phyloP scores from a whole-genome alignment of 139 green algal genomes.

The Trebouxia sp. region DNA sequence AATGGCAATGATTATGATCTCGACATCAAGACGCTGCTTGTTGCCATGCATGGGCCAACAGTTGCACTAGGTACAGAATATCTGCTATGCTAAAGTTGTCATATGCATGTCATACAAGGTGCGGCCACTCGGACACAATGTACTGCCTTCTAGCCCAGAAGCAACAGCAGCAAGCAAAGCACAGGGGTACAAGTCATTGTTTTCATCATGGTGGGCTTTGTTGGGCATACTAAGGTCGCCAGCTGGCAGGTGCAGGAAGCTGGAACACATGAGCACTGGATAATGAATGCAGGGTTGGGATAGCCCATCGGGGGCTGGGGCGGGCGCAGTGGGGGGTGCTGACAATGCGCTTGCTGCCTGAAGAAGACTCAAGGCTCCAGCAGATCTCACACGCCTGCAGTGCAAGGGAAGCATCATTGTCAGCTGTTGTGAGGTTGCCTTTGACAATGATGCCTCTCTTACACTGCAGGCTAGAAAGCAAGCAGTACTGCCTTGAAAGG shows the following conservation, averaged over 20 bases:
- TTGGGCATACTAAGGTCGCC: not conserved
- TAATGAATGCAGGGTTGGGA: slow-evolving; percentile 9
- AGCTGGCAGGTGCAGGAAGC: not conserved
- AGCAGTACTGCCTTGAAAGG: too few relatives aligned
- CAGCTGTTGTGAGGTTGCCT: not conserved
- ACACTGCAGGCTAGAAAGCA: too few relatives aligned
- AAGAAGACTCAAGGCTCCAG: not conserved
- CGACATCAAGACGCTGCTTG: too few relatives aligned
- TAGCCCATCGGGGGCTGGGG: not conserved
- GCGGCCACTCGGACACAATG: too few relatives aligned
- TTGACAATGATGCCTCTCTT: slow-evolving; percentile 6
- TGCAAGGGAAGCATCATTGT: slow-evolving; percentile 19
- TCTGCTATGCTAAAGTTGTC: too few relatives aligned
- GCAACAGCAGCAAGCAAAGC: too few relatives aligned
- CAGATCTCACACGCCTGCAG: not conserved
- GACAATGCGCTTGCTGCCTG: slow-evolving; percentile 19
- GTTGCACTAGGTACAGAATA: too few relatives aligned
- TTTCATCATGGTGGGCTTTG: not conserved
- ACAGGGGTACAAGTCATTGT: too few relatives aligned
- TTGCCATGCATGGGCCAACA: too few relatives aligned
- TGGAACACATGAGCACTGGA: not conserved
- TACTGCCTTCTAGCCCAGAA: too few relatives aligned
- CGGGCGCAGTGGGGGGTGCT: not conserved
- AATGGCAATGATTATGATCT: too few relatives aligned
- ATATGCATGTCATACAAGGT: too few relatives aligned